These are phyloP conservation scores for Neonectria faginata DNA, from an alignment of 2,329 filamentous ascomycete genomes.

Conservation along the genomic window DNA sequence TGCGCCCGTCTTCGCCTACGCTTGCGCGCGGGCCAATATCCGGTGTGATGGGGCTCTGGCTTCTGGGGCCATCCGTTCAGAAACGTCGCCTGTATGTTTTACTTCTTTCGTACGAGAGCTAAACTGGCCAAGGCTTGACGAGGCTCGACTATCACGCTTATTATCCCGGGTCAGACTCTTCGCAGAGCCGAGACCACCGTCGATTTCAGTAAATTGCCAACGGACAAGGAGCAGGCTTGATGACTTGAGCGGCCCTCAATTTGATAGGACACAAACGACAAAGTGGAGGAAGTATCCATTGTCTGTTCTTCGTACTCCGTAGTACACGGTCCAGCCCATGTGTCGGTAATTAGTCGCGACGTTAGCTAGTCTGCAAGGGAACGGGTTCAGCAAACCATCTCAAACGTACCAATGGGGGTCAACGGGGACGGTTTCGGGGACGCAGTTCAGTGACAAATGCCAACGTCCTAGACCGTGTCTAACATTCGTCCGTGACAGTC, in stretches of 20 bases:
- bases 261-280: conserved; percentile 9
- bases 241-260: neutral
- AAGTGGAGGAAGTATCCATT: conserved; percentile 1
- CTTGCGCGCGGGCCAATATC: conserved; percentile 12
- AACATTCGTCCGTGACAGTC: conserved; percentile 10
- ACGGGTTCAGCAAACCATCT: conserved; percentile 24
- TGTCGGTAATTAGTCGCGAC: conserved; percentile 19
- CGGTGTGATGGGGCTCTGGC: conserved; percentile 13
- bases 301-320: neutral
- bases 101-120: neutral
- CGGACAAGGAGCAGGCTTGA: conserved; percentile 10
- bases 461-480: conserved; percentile 24
- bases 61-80: conserved; percentile 7
- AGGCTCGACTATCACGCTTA: conserved; percentile 24
- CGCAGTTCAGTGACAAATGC: conserved; percentile 34
- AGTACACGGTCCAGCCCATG: conserved; percentile 11
- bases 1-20: conserved; percentile 24
- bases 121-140: neutral
- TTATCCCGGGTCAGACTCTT: conserved; percentile 2
- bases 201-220: conserved; percentile 9
- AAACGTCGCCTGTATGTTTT: conserved; percentile 6
- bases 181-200: conserved; percentile 15
- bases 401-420: conserved; percentile 39
- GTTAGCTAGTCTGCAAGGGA: conserved; percentile 8
- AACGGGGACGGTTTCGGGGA: conserved; percentile 25